Evolutionary conservation across 306 rosid species (phyloP).

Genomic region (Corylus americana): DNA sequence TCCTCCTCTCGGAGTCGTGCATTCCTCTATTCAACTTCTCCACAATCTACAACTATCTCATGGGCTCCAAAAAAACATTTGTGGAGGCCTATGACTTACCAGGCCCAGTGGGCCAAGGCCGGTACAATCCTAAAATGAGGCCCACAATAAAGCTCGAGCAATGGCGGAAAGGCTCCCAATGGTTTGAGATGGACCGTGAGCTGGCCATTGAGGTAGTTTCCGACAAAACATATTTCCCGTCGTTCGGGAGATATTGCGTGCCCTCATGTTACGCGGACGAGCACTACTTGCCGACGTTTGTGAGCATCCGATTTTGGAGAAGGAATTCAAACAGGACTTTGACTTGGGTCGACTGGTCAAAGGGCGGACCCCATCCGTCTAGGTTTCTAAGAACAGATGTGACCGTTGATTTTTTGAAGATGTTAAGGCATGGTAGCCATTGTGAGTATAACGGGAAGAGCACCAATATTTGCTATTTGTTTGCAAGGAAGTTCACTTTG

Average conservation of each 20-base stretch:
- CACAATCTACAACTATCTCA: slow-evolving; percentile 55
- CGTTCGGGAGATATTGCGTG: slow-evolving; percentile 45
- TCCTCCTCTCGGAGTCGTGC: slow-evolving; percentile 86
- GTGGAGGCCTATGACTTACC: slow-evolving; percentile 59
- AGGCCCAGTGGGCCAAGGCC: slow-evolving; percentile 59
- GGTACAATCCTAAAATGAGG: slow-evolving; percentile 54
- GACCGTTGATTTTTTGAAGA: slow-evolving; percentile 43
- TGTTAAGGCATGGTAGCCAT: slow-evolving; percentile 47
- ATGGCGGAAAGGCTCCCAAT: slow-evolving; percentile 95
- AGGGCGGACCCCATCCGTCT: slow-evolving; percentile 76
- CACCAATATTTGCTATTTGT: slow-evolving; percentile 60
- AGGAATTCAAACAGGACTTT: slow-evolving; percentile 68
- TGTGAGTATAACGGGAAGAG: slow-evolving; percentile 62
- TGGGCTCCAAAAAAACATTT: slow-evolving; percentile 47
- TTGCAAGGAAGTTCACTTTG: slow-evolving; percentile 78
- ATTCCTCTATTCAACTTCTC: slow-evolving; percentile 81
- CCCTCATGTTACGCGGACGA: slow-evolving; percentile 71
- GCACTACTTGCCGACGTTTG: slow-evolving; percentile 74
- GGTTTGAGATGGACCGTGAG: slow-evolving; percentile 75
- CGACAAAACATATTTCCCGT: slow-evolving; percentile 41
- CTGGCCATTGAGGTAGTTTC: slow-evolving; percentile 55
- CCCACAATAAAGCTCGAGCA: slow-evolving; percentile 47
- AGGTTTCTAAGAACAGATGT: slow-evolving; percentile 48
- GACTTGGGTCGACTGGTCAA: slow-evolving; percentile 92
- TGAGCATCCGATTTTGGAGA: slow-evolving; percentile 47